These are phyloP conservation scores for Lathyrus aphaca DNA, from an alignment of 306 rosid species.

Conservation along the genomic window DNA sequence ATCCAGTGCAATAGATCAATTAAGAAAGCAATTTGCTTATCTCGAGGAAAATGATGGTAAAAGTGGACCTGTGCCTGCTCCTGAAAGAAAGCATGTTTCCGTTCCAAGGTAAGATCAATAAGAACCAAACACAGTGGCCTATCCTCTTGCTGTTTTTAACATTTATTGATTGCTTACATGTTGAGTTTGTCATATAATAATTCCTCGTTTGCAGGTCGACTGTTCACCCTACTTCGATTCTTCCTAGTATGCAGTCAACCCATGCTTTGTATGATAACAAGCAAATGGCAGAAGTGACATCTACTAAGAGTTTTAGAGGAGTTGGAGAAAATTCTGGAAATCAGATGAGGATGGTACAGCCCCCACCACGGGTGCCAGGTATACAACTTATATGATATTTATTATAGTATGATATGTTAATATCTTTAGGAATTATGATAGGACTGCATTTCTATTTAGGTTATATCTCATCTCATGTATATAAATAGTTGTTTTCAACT, in stretches of 20 bases:
- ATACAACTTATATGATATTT: conserved; percentile 4
- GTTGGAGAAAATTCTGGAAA: conserved; percentile 46
- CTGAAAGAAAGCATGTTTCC: conserved; percentile 78
- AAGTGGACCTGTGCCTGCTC: too few relatives aligned
- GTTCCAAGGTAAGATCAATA: conserved; percentile 70
- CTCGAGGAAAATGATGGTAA: too few relatives aligned
- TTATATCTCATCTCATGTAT: background rate
- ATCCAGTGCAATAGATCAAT: too few relatives aligned
- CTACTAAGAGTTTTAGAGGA: conserved; percentile 39
- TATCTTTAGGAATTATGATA: background rate
- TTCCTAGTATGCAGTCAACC: conserved; percentile 46
- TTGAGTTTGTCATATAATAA: background rate
- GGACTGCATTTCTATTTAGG: background rate
- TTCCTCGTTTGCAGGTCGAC: conserved; percentile 53
- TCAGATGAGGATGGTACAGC: conserved; percentile 54
- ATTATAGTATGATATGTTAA: background rate
- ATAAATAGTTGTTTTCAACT: too few relatives aligned
- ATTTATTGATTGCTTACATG: background rate
- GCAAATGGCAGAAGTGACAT: conserved; percentile 43
- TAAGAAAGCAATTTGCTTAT: too few relatives aligned
- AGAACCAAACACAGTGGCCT: background rate
- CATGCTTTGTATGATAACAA: conserved; percentile 47
- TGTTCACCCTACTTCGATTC: conserved; percentile 51
- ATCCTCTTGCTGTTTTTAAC: background rate
- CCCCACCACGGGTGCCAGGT: conserved; percentile 76